These are phyloP conservation scores for Xerocomellus chrysenteron DNA, from an alignment of 768 basidiomycete genomes.

Conservation along the genomic window DNA sequence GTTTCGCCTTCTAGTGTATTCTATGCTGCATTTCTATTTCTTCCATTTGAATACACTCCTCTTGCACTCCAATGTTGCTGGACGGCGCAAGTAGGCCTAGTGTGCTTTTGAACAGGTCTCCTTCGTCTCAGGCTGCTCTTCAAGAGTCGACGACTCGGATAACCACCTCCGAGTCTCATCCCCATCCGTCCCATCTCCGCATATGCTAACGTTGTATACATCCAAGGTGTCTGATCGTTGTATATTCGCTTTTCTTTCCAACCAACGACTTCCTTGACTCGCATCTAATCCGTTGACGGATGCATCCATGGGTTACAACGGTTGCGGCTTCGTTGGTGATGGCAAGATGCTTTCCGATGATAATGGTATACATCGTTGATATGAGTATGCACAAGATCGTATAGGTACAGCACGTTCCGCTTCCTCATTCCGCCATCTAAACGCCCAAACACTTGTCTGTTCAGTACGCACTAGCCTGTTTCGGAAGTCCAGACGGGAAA, in stretches of 20 bases:
- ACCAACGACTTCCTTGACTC: conserved; percentile 21
- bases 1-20: conserved; percentile 37
- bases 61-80: conserved; percentile 34
- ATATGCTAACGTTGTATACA: conserved; percentile 33
- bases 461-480: conserved; percentile 49
- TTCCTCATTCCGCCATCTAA: no score
- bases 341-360: no score
- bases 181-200: conserved; percentile 11
- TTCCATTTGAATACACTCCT: conserved; percentile 44
- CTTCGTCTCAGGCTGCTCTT: conserved; percentile 6
- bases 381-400: no score
- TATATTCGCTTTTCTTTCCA: conserved; percentile 23
- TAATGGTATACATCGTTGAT: no score
- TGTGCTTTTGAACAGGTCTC: conserved; percentile 4
- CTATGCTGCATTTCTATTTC: conserved; percentile 44
- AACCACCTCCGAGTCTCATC: background rate
- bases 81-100: conserved; percentile 32
- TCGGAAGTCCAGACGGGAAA: conserved; percentile 65
- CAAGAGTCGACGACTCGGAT: conserved; percentile 4
- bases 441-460: background rate
- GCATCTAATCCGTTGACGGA: conserved; percentile 28
- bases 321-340: no score
- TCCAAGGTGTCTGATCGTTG: conserved; percentile 26
- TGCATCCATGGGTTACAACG: no score
- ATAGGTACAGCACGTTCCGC: no score